Base-by-base conservation (phyloP, 495 filamentous ascomycete species). In the Trichoderma gamsii region DNA sequence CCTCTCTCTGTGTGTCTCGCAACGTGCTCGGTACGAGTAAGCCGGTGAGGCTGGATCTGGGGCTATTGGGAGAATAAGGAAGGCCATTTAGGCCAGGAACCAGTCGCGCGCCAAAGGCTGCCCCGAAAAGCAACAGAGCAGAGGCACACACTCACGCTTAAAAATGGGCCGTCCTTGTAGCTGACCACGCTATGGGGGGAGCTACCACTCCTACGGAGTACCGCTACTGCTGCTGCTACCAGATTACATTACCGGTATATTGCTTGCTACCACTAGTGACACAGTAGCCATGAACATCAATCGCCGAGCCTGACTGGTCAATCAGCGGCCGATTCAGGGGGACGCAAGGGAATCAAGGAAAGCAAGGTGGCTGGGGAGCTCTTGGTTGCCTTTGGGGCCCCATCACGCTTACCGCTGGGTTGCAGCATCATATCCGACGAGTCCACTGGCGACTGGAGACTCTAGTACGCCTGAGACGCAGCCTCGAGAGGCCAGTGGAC, bases 361-460 rank as follows among this genome's bases (percentile, higher is more conserved):
- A 61, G 56, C 56, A 61, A 61, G 56, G 56, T 29, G 56, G 56
- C 56, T 61, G 56, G 56, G 56, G 56, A 61, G 56, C 56, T 61
- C 27, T 61, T 12, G 56, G 56, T 52, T n/a, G n/a, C 49, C 49
- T n/a, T 52, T 52, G 56, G 56, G 56, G 56, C n/a, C 25, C 56
- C 56, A 61, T 61, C 56, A 38, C 23, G 56, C 56, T 61, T 61
- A 61, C 56, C 56, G 56, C 56, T 61, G 56, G 56, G 56, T 61
- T 61, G 56, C 56, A 61, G 56, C 56, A 61, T 61, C 56, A 61
- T 61, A 21, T 61, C 56, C 56, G 56, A 61, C 23, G 56, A 61
- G 56, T 32, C 56, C 56, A 61, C 56, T 61, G 56, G 56, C 56
- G 56, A 61, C 56, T 61, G 56, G 56, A 61, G 56, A 61, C 56